Evolutionary conservation across 2,329 filamentous ascomycete genomes (phyloP).

Genomic region (Huntiella savannae): DNA sequence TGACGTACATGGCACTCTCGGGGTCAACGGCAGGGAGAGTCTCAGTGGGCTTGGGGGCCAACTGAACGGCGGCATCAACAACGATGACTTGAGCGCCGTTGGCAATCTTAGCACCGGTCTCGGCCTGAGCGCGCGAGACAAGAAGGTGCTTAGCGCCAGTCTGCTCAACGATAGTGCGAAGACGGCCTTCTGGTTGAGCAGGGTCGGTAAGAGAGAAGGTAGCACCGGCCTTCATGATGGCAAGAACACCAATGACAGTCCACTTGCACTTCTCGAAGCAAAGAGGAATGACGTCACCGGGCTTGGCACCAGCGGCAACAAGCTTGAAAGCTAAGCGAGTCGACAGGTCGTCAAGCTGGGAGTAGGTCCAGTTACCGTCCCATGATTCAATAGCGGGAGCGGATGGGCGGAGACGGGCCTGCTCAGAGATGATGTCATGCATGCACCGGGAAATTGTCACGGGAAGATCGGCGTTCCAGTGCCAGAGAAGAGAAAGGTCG

Average conservation of each 20-base stretch:
- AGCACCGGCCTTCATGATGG: slow-evolving; percentile 29
- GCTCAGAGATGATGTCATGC: slow-evolving; percentile 27
- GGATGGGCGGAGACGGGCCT: slow-evolving; percentile 20
- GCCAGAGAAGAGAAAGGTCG: slow-evolving; percentile 27
- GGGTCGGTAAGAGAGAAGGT: slow-evolving; percentile 29
- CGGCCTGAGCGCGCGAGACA: slow-evolving; percentile 22
- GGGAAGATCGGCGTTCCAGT: slow-evolving; percentile 26
- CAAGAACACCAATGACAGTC: slow-evolving; percentile 26
- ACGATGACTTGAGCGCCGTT: slow-evolving; percentile 8
- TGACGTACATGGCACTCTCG: slow-evolving; percentile 30
- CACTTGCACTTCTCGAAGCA: slow-evolving; percentile 31
- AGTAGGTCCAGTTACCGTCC: slow-evolving; percentile 29
- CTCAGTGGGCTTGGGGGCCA: neutral
- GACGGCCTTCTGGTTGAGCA: slow-evolving; percentile 25
- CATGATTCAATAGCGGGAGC: slow-evolving; percentile 28
- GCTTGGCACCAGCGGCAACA: slow-evolving; percentile 18
- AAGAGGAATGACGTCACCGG: slow-evolving; percentile 27
- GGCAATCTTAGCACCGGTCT: slow-evolving; percentile 21
- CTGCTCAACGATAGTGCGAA: slow-evolving; percentile 26
- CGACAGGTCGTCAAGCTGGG: slow-evolving; percentile 24
- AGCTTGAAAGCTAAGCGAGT: slow-evolving; percentile 24
- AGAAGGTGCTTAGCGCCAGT: slow-evolving; percentile 22
- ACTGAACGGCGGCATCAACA: slow-evolving; percentile 3
- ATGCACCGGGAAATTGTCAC: slow-evolving; percentile 24
- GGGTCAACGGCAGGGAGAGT: slow-evolving; percentile 23